Evolutionary conservation across 768 basidiomycete genomes (phyloP).

Genomic region (Tulasnella sp.): DNA sequence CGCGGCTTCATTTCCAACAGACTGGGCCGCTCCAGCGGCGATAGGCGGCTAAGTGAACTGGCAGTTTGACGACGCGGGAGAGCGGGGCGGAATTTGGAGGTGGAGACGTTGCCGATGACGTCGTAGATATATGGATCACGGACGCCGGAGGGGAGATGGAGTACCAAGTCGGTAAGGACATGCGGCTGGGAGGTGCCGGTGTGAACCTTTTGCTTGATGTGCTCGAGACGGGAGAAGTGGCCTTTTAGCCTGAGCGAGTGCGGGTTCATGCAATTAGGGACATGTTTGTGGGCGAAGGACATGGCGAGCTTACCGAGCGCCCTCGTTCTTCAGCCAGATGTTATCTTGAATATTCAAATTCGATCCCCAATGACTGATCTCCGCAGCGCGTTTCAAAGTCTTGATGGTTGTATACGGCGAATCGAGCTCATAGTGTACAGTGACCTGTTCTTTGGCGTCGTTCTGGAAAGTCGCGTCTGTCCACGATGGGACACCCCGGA

Average conservation of each 20-base stretch:
- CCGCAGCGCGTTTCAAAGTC: constrained; percentile 62
- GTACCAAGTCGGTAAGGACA: constrained; percentile 57
- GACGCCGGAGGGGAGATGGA: constrained; percentile 76
- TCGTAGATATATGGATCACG: constrained; percentile 84
- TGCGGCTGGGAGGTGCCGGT: constrained; percentile 55
- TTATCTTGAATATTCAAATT: constrained; percentile 91
- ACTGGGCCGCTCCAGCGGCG: constrained; percentile 32
- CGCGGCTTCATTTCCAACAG: constrained; percentile 76
- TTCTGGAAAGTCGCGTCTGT: constrained; percentile 44
- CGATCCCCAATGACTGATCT: constrained; percentile 95
- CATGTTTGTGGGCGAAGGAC: neutral
- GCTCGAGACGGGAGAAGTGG: constrained; percentile 83
- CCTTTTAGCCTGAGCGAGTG: constrained; percentile 64
- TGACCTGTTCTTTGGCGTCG: constrained; percentile 51
- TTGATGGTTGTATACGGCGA: constrained; percentile 69
- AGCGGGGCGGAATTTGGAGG: constrained; percentile 66
- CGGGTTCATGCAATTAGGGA: neutral
- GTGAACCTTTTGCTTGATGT: constrained; percentile 60
- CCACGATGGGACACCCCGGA: constrained; percentile 59
- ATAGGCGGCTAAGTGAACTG: constrained; percentile 4
- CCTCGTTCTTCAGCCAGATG: constrained; percentile 76
- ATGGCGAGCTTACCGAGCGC: constrained; percentile 58
- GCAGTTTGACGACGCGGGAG: constrained; percentile 37
- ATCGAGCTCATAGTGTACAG: constrained; percentile 74
- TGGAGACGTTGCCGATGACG: constrained; percentile 91